A percentile compares a stretch with the other conserved stretches of the same genome.
Conservation (phyloP, 2,329 filamentous ascomycete species). For the Diplodia sapinea region DNA sequence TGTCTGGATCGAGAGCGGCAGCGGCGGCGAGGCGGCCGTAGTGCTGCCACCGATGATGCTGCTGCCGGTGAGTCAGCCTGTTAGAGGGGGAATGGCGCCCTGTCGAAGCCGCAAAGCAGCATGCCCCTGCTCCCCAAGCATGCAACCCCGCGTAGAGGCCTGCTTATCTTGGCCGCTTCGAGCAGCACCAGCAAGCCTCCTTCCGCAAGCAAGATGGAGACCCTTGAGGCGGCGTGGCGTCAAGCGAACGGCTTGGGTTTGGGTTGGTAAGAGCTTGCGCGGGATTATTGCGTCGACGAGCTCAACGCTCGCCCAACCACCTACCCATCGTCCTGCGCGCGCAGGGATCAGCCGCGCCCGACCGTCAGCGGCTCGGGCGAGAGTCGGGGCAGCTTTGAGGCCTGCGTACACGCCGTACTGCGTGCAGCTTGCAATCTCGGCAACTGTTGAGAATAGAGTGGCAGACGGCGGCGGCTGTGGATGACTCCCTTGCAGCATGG, state of each 20-base stretch:
- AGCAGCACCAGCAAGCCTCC: slow-evolving; percentile 1
- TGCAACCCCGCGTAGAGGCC: slow-evolving; percentile 13
- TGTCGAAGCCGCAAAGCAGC: neutral
- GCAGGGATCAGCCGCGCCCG: slow-evolving; percentile 20
- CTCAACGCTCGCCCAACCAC: slow-evolving; percentile 16
- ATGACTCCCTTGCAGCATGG: neutral
- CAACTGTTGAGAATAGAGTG: neutral
- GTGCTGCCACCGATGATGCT: slow-evolving; percentile 13
- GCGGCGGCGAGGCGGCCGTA: neutral
- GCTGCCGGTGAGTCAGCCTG: neutral
- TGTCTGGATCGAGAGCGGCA: slow-evolving; percentile 1
- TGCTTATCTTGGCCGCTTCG: slow-evolving; percentile 25
- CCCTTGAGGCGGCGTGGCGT: slow-evolving; percentile 22
- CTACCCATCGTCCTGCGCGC: slow-evolving; percentile 8
- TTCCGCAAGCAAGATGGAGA: slow-evolving; percentile 14
- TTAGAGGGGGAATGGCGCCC: neutral
- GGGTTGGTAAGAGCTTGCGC: slow-evolving; percentile 6
- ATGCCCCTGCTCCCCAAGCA: slow-evolving; percentile 6
- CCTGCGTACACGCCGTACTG: neutral
- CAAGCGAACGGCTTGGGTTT: neutral
- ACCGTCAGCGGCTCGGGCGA: slow-evolving; percentile 24
- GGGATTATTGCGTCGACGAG: slow-evolving; percentile 15
- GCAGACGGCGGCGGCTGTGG: neutral
- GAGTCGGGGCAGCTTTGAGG: neutral
- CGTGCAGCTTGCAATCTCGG: slow-evolving; percentile 5